Conservation (phyloP, 495 filamentous ascomycete species). For the Lepidopterella palustris region DNA sequence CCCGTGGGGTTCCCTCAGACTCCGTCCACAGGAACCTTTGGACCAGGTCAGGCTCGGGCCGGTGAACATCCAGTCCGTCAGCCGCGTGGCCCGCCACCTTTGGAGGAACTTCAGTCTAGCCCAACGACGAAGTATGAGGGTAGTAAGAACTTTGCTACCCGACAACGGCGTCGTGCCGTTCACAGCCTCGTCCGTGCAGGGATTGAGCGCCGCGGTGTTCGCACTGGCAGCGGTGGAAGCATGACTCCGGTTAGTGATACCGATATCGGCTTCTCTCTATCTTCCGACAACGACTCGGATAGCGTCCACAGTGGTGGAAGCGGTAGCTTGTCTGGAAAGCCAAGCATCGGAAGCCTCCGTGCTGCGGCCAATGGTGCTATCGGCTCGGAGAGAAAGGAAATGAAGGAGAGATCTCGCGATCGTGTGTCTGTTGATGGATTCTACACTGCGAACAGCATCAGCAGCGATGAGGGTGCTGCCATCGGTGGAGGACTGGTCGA, state of each 20-base stretch:
- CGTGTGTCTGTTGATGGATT: constrained; percentile 45
- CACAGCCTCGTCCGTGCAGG: constrained; percentile 87
- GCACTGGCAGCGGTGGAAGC: constrained; percentile 61
- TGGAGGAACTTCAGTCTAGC: constrained; percentile 85
- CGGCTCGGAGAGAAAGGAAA: constrained; percentile 67
- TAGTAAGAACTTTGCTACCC: constrained; percentile 96
- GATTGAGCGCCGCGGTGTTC: constrained; percentile 69
- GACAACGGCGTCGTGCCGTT: constrained; percentile 86
- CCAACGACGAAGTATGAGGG: constrained; percentile 93
- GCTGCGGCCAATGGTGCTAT: constrained; percentile 76
- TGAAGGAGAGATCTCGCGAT: constrained; percentile 45
- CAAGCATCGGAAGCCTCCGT: constrained; percentile 72
- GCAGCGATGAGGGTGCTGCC: constrained; percentile 51
- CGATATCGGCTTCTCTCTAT: constrained; percentile 64
- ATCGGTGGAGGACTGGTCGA: constrained; percentile 51
- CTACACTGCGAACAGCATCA: constrained; percentile 56
- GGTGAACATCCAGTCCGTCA: constrained; percentile 94
- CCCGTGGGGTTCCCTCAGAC: constrained; percentile 65
- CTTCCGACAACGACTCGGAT: constrained; percentile 71
- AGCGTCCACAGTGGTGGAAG: constrained; percentile 72
- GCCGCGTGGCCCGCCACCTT: constrained; percentile 81
- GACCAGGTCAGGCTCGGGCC: constrained; percentile 83
- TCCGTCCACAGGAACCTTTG: constrained; percentile 81
- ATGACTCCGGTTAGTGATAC: constrained; percentile 86
- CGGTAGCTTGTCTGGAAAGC: constrained; percentile 71